Evolutionary conservation across 305 asterid species (phyloP).

Genomic region (Fraxinus paxiana): DNA sequence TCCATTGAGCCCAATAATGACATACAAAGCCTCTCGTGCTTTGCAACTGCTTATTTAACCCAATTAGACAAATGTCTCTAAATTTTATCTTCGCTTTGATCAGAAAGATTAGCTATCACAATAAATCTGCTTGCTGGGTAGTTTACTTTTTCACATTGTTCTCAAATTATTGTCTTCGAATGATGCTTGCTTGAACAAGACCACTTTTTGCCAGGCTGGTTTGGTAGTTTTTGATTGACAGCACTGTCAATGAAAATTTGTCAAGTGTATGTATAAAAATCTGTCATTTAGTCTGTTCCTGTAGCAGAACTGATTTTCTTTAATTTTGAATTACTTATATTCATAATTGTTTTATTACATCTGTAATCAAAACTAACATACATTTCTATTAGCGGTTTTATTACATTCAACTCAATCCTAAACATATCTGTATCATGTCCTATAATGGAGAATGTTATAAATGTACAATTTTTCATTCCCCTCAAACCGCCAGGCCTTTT

Average conservation of each 20-base stretch:
- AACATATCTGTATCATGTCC: neutral
- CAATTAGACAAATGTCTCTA: neutral
- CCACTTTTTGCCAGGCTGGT: neutral
- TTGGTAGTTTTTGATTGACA: too few species aligned
- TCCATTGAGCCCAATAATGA: neutral
- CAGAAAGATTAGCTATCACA: neutral
- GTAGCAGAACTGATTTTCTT: neutral
- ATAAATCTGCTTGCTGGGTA: neutral
- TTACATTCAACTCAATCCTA: conserved; percentile 18
- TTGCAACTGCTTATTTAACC: neutral
- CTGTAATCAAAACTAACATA: neutral
- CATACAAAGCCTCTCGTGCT: neutral
- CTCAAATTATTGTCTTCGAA: neutral
- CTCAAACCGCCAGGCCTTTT: neutral
- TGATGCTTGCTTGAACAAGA: neutral
- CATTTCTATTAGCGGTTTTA: conserved; percentile 7
- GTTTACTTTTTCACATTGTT: neutral
- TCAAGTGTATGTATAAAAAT: too few species aligned
- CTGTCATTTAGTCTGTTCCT: too few species aligned
- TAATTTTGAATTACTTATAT: neutral
- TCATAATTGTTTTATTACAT: neutral
- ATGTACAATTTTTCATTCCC: conserved; percentile 5
- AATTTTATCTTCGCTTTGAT: neutral
- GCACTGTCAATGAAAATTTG: too few species aligned
- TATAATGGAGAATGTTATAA: conserved; percentile 20